A percentile compares a stretch with the other conserved stretches of the same genome.
Conservation (phyloP, 2,329 filamentous ascomycete species). For the Cladophialophora immunda region DNA sequence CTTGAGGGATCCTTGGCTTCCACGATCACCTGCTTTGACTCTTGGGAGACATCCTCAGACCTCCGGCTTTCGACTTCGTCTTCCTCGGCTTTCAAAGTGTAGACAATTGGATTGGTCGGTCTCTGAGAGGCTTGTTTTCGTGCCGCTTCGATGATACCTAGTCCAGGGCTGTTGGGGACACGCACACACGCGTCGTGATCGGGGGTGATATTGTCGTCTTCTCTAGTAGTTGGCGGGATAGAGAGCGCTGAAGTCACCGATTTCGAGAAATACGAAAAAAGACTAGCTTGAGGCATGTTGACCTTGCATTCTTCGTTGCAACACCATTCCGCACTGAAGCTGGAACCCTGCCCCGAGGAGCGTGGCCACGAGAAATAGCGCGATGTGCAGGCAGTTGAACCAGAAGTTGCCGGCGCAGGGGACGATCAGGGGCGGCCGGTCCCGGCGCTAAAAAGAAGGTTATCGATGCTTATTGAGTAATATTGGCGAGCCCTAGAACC, state of each 20-base stretch:
- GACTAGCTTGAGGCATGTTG: conserved; percentile 34
- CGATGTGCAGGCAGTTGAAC: neutral
- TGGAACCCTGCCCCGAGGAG: neutral
- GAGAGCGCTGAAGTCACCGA: conserved; percentile 20
- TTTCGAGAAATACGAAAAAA: conserved; percentile 34
- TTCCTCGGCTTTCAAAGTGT: neutral
- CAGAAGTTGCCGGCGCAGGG: neutral
- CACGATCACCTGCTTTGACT: neutral
- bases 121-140: neutral
- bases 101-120: neutral
- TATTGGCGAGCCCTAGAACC: conserved; percentile 13
- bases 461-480: conserved; percentile 27
- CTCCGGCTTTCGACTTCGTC: neutral
- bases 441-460: conserved; percentile 30
- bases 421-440: conserved; percentile 15
- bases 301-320: neutral
- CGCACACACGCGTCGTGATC: neutral
- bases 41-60: neutral
- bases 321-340: neutral
- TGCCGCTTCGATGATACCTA: conserved; percentile 8
- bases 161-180: neutral
- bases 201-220: neutral
- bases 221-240: neutral
- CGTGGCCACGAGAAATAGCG: neutral
- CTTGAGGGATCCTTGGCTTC: neutral